Evolutionary conservation across 805 yeast species (phyloP).

Genomic region (Candida adriatica): DNA sequence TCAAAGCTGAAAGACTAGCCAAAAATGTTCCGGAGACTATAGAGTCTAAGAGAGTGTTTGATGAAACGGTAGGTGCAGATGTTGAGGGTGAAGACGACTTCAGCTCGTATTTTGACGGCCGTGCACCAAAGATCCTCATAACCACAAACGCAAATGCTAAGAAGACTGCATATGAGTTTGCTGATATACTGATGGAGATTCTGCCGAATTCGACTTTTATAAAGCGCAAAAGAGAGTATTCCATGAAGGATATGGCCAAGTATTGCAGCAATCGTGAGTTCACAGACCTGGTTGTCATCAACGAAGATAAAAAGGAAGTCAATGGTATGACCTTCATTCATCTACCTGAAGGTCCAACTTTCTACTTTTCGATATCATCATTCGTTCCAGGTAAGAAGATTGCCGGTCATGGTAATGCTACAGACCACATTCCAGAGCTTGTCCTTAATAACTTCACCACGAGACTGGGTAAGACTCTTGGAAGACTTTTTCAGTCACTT

Average conservation of each 20-base stretch:
- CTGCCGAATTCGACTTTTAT: conserved; percentile 83
- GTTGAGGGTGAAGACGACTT: conserved; percentile 26
- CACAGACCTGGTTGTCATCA: conserved; percentile 82
- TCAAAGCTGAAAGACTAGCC: conserved; percentile 69
- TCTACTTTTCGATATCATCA: conserved; percentile 81
- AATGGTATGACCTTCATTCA: conserved; percentile 91
- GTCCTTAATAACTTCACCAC: conserved; percentile 90
- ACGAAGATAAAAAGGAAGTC: conserved; percentile 89
- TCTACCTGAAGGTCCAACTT: conserved; percentile 92
- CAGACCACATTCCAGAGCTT: conserved; percentile 87
- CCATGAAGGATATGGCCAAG: conserved; percentile 80
- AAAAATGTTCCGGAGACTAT: conserved; percentile 23
- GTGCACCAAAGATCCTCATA: conserved; percentile 72
- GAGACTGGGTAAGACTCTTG: conserved; percentile 88
- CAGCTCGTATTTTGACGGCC: conserved; percentile 23
- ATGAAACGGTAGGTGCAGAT: conserved; percentile 22
- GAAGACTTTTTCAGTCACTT: conserved; percentile 82
- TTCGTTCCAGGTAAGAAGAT: conserved; percentile 69
- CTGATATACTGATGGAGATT: conserved; percentile 76
- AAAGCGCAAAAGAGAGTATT: conserved; percentile 78
- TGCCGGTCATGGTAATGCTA: conserved; percentile 83
- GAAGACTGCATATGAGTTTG: conserved; percentile 83
- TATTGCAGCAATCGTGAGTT: conserved; percentile 76
- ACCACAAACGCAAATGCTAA: conserved; percentile 87
- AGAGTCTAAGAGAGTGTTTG: conserved; percentile 24